Percentiles rank a stretch among this genome's conserved stretches.
phyloP scores from a whole-genome alignment of 1,284 basidiomycete species.

The Stygiomarasmius scandens region DNA sequence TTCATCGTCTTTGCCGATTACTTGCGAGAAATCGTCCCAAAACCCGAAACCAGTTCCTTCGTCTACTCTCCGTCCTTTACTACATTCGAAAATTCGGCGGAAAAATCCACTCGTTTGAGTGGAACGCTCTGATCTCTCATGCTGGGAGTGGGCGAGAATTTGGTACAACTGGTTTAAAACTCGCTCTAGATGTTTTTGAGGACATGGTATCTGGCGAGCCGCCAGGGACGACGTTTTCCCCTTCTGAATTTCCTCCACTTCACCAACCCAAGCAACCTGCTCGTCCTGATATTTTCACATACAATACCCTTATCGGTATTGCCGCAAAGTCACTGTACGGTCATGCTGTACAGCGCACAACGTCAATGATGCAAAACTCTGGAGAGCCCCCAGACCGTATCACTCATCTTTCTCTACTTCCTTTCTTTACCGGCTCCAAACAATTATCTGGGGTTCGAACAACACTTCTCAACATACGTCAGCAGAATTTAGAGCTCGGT shows the following conservation, averaged over 20 bases:
- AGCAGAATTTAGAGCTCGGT: conserved; percentile 54
- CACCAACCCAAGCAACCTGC: conserved; percentile 15
- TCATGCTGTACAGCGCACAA: conserved; percentile 52
- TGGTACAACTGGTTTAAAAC: conserved; percentile 55
- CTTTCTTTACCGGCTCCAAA: conserved; percentile 51
- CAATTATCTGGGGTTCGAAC: conserved; percentile 57
- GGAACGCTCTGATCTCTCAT: conserved; percentile 72
- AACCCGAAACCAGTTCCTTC: conserved; percentile 60
- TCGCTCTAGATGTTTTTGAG: conserved; percentile 60
- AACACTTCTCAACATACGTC: conserved; percentile 52
- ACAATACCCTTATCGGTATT: conserved; percentile 65
- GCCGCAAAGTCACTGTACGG: conserved; percentile 55
- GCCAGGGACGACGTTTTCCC: conserved; percentile 44
- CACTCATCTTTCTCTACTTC: conserved; percentile 61
- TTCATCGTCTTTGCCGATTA: conserved; percentile 63
- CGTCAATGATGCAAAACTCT: conserved; percentile 52
- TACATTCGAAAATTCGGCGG: conserved; percentile 56
- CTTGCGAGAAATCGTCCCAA: conserved; percentile 54
- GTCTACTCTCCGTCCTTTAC: conserved; percentile 63
- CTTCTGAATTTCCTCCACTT: conserved; percentile 16
- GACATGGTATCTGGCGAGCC: conserved; percentile 53
- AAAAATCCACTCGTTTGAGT: conserved; percentile 59
- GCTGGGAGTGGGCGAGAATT: conserved; percentile 69
- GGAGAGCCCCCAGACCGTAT: conserved; percentile 58
- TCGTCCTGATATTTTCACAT: conserved; percentile 66